A percentile compares a stretch with the other conserved stretches of the same genome.
Evolutionary conservation across 2,329 filamentous ascomycete genomes (phyloP).

Genomic region (Penicillium fuscoglaucum): DNA sequence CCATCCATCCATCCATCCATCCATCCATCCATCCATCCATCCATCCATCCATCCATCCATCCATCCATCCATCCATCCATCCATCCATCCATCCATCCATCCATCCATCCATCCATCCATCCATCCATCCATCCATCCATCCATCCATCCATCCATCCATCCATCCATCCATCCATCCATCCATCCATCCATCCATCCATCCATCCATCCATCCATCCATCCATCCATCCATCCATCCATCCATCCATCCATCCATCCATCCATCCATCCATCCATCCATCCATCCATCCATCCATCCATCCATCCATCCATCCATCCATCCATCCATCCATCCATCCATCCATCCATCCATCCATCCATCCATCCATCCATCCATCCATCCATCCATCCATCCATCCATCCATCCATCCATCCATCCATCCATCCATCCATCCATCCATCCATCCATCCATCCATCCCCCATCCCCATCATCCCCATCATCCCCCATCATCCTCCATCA

Average conservation of each 20-base stretch:
- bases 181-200: too few species aligned
- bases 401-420: not conserved
- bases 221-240: not conserved
- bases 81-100: too few species aligned
- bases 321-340: not conserved
- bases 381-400: not conserved
- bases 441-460: not conserved
- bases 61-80: too few species aligned
- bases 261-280: not conserved
- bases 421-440: not conserved
- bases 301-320: not conserved
- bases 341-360: not conserved
- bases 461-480: too few species aligned
- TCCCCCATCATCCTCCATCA: not conserved
- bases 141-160: too few species aligned
- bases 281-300: not conserved
- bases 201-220: not conserved
- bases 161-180: too few species aligned
- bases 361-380: not conserved
- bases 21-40: too few species aligned
- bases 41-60: too few species aligned
- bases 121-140: too few species aligned
- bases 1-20: too few species aligned
- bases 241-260: not conserved
- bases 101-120: too few species aligned